Percentiles rank a stretch among this genome's conserved stretches.
These are phyloP conservation scores for Elsinoe batatas DNA, from an alignment of 2,329 filamentous ascomycete species.

Conservation along the genomic window DNA sequence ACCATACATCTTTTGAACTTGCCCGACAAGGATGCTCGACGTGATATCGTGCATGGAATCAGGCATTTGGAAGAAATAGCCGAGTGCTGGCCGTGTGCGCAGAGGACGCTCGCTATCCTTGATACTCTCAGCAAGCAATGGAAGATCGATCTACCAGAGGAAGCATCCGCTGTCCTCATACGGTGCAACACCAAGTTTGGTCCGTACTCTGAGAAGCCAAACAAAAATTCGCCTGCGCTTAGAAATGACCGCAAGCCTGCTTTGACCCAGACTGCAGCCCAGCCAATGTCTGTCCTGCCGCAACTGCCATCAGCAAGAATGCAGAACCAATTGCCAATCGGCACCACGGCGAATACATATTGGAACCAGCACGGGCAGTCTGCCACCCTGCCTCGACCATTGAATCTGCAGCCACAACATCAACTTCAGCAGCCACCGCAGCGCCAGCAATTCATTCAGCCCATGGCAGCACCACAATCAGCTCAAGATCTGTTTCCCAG, in stretches of 20 bases:
- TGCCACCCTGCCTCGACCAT: not conserved
- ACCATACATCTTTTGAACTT: slow-evolving; percentile 91
- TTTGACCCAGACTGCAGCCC: not conserved
- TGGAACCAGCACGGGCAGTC: not conserved
- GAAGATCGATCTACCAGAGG: slow-evolving; percentile 76
- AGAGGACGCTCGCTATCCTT: slow-evolving; percentile 74
- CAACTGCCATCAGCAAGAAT: not conserved
- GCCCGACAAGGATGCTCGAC: slow-evolving; percentile 78
- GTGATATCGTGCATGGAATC: slow-evolving; percentile 83
- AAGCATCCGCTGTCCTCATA: slow-evolving; percentile 65
- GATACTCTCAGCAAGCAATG: slow-evolving; percentile 80
- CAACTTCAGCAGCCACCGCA: slow-evolving; percentile 17
- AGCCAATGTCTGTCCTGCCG: slow-evolving; percentile 2
- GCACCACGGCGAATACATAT: not conserved
- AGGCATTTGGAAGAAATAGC: slow-evolving; percentile 92
- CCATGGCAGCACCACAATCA: slow-evolving; percentile 11
- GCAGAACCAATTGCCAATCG: not conserved
- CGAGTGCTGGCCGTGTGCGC: slow-evolving; percentile 85
- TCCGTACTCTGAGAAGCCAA: slow-evolving; percentile 38
- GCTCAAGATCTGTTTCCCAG: not conserved
- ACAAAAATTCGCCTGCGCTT: slow-evolving; percentile 26
- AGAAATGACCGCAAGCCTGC: not conserved
- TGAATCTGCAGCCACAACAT: slow-evolving; percentile 9
- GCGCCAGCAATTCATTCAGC: slow-evolving; percentile 13
- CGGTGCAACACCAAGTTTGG: slow-evolving; percentile 75